These are phyloP conservation scores for Panaeolus cyanescens DNA, from an alignment of 768 basidiomycete genomes.

Conservation along the genomic window DNA sequence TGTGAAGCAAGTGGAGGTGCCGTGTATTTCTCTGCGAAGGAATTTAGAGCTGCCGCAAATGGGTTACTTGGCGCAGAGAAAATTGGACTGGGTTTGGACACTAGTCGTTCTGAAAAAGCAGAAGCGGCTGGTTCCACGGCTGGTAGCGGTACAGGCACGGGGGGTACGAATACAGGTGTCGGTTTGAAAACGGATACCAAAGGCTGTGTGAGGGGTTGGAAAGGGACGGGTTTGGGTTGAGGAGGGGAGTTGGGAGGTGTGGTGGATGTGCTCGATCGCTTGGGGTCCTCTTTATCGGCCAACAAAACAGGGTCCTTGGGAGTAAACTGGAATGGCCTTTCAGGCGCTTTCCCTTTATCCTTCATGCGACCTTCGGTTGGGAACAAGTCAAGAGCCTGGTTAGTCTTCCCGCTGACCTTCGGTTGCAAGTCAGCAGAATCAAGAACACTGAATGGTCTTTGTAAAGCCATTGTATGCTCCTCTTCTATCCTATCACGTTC, in stretches of 20 bases:
- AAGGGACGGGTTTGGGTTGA: constrained; percentile 22
- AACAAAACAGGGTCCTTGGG: constrained; percentile 12
- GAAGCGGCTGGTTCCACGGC: constrained; percentile 6
- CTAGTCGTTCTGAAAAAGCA: constrained; percentile 19
- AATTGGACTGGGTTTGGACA: constrained; percentile 18
- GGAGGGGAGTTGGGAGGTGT: constrained; percentile 60
- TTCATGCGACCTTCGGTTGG: constrained; percentile 36
- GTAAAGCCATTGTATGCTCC: constrained; percentile 27
- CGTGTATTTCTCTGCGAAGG: constrained; percentile 22
- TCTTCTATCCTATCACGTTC: constrained; percentile 59
- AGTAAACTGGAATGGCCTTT: constrained; percentile 26
- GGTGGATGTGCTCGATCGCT: constrained; percentile 46
- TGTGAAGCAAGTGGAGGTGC: constrained; percentile 47
- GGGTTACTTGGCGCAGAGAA: constrained; percentile 47
- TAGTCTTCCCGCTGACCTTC: constrained; percentile 46
- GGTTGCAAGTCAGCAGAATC: constrained; percentile 4
- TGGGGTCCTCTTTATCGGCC: constrained; percentile 4
- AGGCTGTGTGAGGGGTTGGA: constrained; percentile 31
- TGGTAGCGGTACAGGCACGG: constrained; percentile 24
- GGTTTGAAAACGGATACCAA: constrained; percentile 58
- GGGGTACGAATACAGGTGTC: constrained; percentile 52
- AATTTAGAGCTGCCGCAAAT: constrained; percentile 30
- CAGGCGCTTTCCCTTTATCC: constrained; percentile 31
- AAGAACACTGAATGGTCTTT: constrained; percentile 2
- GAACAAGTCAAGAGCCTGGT: constrained; percentile 56